Evolutionary conservation across 2,329 filamentous ascomycete genomes (phyloP).

Genomic region (Aspergillus fumigatiaffinis): DNA sequence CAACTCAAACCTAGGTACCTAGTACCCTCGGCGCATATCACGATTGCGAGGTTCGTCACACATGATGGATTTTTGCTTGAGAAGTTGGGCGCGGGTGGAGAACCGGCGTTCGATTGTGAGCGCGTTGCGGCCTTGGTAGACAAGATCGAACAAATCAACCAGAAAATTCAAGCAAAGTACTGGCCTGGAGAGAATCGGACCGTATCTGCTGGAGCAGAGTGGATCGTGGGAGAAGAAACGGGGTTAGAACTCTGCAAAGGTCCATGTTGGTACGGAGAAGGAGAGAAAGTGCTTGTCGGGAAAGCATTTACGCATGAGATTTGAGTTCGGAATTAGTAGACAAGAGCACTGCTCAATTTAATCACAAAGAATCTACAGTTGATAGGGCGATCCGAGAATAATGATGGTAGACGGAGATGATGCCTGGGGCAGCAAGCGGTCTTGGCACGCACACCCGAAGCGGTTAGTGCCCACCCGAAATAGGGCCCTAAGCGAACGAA

Average conservation of each 20-base stretch:
- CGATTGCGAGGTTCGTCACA: conserved; percentile 74
- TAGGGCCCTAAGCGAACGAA: conserved; percentile 45
- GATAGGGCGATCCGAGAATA: not conserved
- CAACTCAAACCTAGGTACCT: conserved; percentile 74
- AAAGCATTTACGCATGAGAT: conserved; percentile 36
- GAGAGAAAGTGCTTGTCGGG: conserved; percentile 61
- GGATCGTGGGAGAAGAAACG: conserved; percentile 81
- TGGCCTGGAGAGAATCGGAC: conserved; percentile 55
- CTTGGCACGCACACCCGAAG: conserved; percentile 21
- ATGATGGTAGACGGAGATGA: not conserved
- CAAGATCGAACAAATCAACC: conserved; percentile 72
- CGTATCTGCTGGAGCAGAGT: conserved; percentile 59
- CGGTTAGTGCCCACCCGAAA: conserved; percentile 28
- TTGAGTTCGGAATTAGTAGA: not conserved
- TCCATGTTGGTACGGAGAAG: conserved; percentile 81
- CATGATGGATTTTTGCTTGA: conserved; percentile 53
- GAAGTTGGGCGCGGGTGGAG: conserved; percentile 31
- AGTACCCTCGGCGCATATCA: conserved; percentile 85
- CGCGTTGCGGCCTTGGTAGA: conserved; percentile 63
- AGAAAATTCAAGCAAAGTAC: conserved; percentile 65
- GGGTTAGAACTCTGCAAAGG: conserved; percentile 75
- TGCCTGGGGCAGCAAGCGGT: conserved; percentile 18
- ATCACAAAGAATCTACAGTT: not conserved
- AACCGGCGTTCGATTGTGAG: conserved; percentile 38
- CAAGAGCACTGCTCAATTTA: not conserved